Base-by-base conservation (phyloP, 208 protist genomes). In the Leishmania tarentolae region DNA sequence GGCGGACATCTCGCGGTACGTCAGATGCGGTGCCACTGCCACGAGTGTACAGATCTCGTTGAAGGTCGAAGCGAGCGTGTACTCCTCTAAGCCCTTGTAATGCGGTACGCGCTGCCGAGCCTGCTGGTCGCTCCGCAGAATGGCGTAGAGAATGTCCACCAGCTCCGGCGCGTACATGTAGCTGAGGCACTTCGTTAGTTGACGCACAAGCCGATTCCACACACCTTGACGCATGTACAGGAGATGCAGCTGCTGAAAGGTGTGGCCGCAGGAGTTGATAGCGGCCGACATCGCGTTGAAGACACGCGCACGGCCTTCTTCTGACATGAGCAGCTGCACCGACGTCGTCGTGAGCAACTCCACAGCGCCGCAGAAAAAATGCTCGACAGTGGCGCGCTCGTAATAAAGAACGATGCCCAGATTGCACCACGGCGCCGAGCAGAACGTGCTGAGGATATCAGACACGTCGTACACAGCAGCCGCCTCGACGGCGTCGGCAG, bases 351-450 rank as follows among this genome's bases (percentile, higher is more conserved):
- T 85, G 31, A 96, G 82, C n/a, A 95, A 61, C 77, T 93, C 82
- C 35, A 96, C 72, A 44, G 90, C 86, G 17, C 86, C 87, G 53
- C 74, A 86, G 82, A 96, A 93, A 42, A 92, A 88, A 52, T 79
- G 82, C 80, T 92, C 87, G 31, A 92, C 83, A 13, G 88, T 80
- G 79, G 81, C 80, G 1, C 90, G 86, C 68, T 96, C 89, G 81
- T 96, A 97, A 71, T 90, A 86, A 52, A 95, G 76, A 13, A 95
- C 74, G 57, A 97, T 89, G 35, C 94, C 94, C 11, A 96, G 75
- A 72, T 96, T 95, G 79, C 90, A 91, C 93, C 94, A 97, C 79
- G 88, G 46, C 44, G 83, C 87, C 46, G 68, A 81, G 88, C 93
- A 94, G 63, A 96, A 75, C 40, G 83, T 88, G 78, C 89, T 82